Evolutionary conservation across 257 asterid species (phyloP).

Genomic region (Sherardia arvensis): DNA sequence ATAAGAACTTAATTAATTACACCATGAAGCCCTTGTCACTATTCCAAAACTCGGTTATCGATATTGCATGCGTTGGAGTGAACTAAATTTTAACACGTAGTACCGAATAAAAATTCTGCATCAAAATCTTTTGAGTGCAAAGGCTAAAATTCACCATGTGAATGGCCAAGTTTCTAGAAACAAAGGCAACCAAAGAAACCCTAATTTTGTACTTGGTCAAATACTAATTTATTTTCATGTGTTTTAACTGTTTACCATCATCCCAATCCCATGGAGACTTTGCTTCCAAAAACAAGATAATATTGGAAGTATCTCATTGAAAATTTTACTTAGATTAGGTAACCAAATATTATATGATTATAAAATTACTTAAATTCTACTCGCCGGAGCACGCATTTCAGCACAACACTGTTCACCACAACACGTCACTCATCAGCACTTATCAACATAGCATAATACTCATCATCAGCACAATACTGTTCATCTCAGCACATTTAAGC

Average conservation of each 20-base stretch:
- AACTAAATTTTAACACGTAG: background rate
- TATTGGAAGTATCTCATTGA: slow-evolving; percentile 2
- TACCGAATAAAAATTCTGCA: background rate
- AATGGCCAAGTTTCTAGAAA: slow-evolving; percentile 7
- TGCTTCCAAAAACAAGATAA: background rate
- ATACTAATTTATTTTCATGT: slow-evolving; percentile 18
- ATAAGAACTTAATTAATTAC: no score
- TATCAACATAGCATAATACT: no score
- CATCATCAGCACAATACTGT: no score
- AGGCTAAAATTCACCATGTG: slow-evolving; percentile 18
- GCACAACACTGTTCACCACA: no score
- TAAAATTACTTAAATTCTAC: no score
- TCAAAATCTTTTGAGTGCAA: background rate
- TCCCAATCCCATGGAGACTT: slow-evolving; percentile 2
- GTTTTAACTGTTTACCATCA: slow-evolving; percentile 17
- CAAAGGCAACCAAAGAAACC: background rate
- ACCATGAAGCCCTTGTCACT: no score
- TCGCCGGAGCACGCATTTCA: no score
- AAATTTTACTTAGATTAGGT: background rate
- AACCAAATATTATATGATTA: background rate
- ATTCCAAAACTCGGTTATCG: background rate
- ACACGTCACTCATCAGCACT: no score
- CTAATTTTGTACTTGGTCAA: slow-evolving; percentile 26
- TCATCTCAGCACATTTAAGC: no score
- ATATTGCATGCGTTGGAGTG: background rate